These are phyloP conservation scores for Torulaspora indica DNA, from an alignment of 805 yeast species.

Conservation along the genomic window DNA sequence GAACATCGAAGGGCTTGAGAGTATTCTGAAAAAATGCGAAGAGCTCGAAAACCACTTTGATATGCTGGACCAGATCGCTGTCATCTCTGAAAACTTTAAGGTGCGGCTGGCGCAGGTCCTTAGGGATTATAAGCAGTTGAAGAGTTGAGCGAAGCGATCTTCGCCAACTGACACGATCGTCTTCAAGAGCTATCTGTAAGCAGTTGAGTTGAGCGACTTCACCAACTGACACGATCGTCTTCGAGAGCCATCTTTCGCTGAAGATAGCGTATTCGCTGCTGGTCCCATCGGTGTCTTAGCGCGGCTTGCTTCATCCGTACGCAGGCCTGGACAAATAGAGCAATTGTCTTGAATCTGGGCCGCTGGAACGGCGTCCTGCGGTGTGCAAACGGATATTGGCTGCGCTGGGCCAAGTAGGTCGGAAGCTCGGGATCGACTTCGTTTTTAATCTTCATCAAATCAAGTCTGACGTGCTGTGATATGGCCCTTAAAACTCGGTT, in stretches of 20 bases:
- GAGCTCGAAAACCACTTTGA: slow-evolving; percentile 49
- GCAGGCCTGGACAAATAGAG: slow-evolving; percentile 30
- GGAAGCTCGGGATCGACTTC: slow-evolving; percentile 16
- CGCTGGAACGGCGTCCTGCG: slow-evolving; percentile 1
- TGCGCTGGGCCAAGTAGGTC: background rate
- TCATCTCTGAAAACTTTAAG: slow-evolving; percentile 40
- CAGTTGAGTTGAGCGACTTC: slow-evolving; percentile 7
- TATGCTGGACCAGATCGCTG: slow-evolving; percentile 49
- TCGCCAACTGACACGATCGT: slow-evolving; percentile 28
- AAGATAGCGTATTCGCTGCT: slow-evolving; percentile 24
- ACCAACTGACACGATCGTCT: slow-evolving; percentile 29
- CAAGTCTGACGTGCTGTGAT: slow-evolving; percentile 30
- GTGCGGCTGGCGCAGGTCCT: slow-evolving; percentile 35
- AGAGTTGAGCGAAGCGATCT: background rate
- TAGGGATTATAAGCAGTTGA: slow-evolving; percentile 20
- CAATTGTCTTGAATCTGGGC: slow-evolving; percentile 30
- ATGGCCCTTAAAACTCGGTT: slow-evolving; percentile 32
- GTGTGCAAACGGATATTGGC: background rate
- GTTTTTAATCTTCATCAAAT: slow-evolving; percentile 26
- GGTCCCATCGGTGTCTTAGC: slow-evolving; percentile 25
- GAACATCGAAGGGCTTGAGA: slow-evolving; percentile 41
- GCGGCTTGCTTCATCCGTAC: slow-evolving; percentile 29
- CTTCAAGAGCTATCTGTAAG: no score
- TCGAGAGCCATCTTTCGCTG: slow-evolving; percentile 28
- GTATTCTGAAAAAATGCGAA: slow-evolving; percentile 42